These are phyloP conservation scores for Alternaria postmessia DNA, from an alignment of 2,329 filamentous ascomycete species.

Conservation along the genomic window DNA sequence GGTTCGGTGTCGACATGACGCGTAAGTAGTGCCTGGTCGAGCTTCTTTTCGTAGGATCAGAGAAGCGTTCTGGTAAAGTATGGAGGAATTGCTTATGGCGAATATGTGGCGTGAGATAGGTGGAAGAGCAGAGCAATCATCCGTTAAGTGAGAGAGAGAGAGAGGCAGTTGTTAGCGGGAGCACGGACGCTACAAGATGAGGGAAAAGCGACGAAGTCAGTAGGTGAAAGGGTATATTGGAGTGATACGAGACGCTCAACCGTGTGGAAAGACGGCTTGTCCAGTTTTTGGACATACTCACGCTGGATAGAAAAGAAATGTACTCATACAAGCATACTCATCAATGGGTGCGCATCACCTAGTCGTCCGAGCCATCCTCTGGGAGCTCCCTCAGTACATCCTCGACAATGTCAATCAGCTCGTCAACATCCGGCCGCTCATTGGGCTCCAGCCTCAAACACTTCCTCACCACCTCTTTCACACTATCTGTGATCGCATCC, in stretches of 20 bases:
- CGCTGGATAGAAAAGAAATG: not conserved
- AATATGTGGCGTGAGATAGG: no score
- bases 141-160: no score
- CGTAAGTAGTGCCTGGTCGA: no score
- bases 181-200: no score
- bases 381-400: constrained; percentile 72
- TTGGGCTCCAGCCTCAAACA: constrained; percentile 87
- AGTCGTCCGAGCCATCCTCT: constrained; percentile 61
- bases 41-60: no score
- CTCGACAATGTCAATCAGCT: constrained; percentile 82
- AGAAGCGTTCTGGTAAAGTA: no score
- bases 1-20: no score
- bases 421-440: constrained; percentile 86
- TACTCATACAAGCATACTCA: not conserved
- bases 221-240: constrained; percentile 11
- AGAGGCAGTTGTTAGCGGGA: no score
- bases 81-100: no score
- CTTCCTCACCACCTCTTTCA: constrained; percentile 85
- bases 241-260: not conserved
- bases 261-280: not conserved
- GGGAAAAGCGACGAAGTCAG: not conserved
- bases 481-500: constrained; percentile 75
- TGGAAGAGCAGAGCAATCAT: no score
- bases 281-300: not conserved
- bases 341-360: not conserved